phyloP scores from a whole-genome alignment of 75 land plant species.

The Selaginella moellendorffii region DNA sequence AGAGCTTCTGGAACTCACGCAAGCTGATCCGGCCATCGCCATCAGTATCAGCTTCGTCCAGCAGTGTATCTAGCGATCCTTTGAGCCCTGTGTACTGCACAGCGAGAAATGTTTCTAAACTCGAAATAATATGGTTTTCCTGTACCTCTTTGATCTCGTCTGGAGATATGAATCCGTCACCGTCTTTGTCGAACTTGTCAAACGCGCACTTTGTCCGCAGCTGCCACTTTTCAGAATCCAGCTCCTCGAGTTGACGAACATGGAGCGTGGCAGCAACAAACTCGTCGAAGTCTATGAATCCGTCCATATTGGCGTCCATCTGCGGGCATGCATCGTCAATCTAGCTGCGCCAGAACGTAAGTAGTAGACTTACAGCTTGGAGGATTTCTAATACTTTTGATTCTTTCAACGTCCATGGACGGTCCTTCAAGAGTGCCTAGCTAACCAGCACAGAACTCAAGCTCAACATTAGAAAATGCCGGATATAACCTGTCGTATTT shows the following conservation, averaged over 20 bases:
- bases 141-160: background rate
- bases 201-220: background rate
- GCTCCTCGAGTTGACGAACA: conserved; percentile 15
- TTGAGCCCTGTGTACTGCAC: conserved; percentile 78
- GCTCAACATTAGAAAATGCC: background rate
- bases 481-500: conserved; percentile 17
- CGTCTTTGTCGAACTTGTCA: conserved; percentile 3
- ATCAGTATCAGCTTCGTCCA: conserved; percentile 91
- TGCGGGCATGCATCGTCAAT: background rate
- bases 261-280: conserved; percentile 16
- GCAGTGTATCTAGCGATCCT: conserved; percentile 70
- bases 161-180: background rate
- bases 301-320: conserved; percentile 16
- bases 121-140: too few species aligned
- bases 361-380: conserved; percentile 17
- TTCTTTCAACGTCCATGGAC: conserved; percentile 19
- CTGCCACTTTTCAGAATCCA: conserved; percentile 12
- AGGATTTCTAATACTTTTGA: conserved; percentile 17
- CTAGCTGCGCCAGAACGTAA: too few species aligned
- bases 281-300: conserved; percentile 15
- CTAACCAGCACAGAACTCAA: background rate
- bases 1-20: conserved; percentile 62
- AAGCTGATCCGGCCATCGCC: conserved; percentile 90
- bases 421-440: conserved; percentile 22
- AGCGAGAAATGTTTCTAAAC: too few species aligned